Evolutionary conservation across 495 filamentous ascomycete genomes (phyloP), one percentile per base, ranked within the genome.

Genomic region (Filosporella fistucella): DNA sequence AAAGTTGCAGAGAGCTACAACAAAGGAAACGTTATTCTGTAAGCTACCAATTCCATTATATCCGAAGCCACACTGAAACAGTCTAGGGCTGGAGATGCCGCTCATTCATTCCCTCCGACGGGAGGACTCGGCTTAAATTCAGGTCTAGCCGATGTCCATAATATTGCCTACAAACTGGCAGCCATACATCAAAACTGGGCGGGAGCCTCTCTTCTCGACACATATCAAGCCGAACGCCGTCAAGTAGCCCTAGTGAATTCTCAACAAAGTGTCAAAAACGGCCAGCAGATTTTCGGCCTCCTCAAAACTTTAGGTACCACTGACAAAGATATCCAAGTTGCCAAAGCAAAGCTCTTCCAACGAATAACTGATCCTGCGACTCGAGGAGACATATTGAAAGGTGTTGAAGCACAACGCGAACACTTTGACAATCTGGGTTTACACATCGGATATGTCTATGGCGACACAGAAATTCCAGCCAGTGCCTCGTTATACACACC

Each of bases 401-500:
- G 60, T 2, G 59, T 68, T 24, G 62, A 65, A 32, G 63, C 38
- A 7, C 63, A 68, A 39, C 37, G 63, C 24, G 63, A 68, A 42
- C 65, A 68, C 40, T 66, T 68, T 29, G 62, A 68, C 45, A 66
- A 66, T 20, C 57, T 66, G 7, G 54, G 59, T 1, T 51, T 69
- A 0, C 66, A 69, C 35, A 63, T 69, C 30, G 63, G 63, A 14
- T 67, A 66, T 30, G 40, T 66, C 0, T 65, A 69, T 41, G 66
- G 64, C 1, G 53, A 60, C 29, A 16, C 11, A 1, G 25, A 53
- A n/a, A 61, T 57, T 13, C 65, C 65, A 1, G 8, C 28, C 2
- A 53, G 58, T 39, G 63, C 63, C 8, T 66, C 61, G 2, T 24
- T 52, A 0, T 65, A 55, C 30, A 22, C 39, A 8, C 54, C 60